phyloP scores from a whole-genome alignment of 2,329 filamentous ascomycete genomes.

The Fusarium domesticum region DNA sequence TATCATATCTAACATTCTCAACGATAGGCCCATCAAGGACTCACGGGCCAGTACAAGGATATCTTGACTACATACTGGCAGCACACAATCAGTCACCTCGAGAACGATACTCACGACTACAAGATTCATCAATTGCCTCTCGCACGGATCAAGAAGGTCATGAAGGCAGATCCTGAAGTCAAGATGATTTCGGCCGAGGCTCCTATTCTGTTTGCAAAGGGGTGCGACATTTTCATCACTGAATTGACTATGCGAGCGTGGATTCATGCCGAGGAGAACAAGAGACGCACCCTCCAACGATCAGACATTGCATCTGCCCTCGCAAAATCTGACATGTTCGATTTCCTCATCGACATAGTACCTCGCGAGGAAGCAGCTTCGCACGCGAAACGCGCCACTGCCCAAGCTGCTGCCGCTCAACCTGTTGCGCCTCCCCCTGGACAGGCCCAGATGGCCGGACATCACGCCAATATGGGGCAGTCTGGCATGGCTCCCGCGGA shows the following conservation, averaged over 20 bases:
- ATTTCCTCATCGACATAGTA: slow-evolving; percentile 98
- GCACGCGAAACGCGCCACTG: slow-evolving; percentile 72
- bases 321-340: slow-evolving; percentile 99
- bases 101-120: slow-evolving; percentile 95
- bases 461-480: slow-evolving; percentile 49
- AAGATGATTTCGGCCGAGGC: slow-evolving; percentile 99
- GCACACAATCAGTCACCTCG: slow-evolving; percentile 92
- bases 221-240: slow-evolving; percentile 98
- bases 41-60: slow-evolving; percentile 90
- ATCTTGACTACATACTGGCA: slow-evolving; percentile 99
- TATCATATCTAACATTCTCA: not conserved
- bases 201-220: slow-evolving; percentile 95
- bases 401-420: slow-evolving; percentile 44
- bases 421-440: slow-evolving; percentile 48
- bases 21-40: slow-evolving; percentile 83
- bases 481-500: slow-evolving; percentile 56
- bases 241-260: slow-evolving; percentile 98
- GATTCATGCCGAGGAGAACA: slow-evolving; percentile 99
- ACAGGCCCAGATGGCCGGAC: slow-evolving; percentile 52
- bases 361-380: slow-evolving; percentile 88
- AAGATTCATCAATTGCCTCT: slow-evolving; percentile 95
- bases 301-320: slow-evolving; percentile 95
- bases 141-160: slow-evolving; percentile 99
- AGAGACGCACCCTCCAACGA: slow-evolving; percentile 88
- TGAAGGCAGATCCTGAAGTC: slow-evolving; percentile 98